A percentile compares a stretch with the other conserved stretches of the same genome.
Conservation (phyloP, 2,329 filamentous ascomycete species). For the Ambrosiella cleistominuta region DNA sequence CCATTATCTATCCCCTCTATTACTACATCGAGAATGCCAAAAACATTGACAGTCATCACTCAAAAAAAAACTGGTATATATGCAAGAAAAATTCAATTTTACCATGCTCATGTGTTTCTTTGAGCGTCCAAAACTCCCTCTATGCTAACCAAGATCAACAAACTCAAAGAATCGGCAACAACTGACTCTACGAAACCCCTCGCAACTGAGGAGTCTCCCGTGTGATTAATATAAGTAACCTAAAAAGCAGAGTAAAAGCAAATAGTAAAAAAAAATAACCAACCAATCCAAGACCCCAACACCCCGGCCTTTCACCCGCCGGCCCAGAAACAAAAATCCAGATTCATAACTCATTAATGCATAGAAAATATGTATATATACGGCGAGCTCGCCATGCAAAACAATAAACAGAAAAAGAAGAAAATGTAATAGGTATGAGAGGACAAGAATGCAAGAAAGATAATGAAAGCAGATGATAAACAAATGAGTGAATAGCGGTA, state of each 20-base stretch:
- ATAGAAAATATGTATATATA: not conserved
- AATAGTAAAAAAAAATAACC: too few species aligned
- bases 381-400: not conserved
- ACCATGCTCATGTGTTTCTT: not conserved
- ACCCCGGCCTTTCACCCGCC: too few species aligned
- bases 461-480: conserved; percentile 6
- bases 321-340: too few species aligned
- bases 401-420: not conserved
- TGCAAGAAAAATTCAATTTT: not conserved
- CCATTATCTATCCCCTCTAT: too few species aligned
- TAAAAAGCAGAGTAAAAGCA: too few species aligned
- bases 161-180: not conserved
- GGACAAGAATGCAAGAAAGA: conserved; percentile 5
- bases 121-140: not conserved
- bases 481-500: not conserved
- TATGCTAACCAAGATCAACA: not conserved
- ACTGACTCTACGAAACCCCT: too few species aligned
- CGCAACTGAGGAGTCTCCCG: too few species aligned
- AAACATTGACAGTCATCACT: not conserved
- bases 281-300: too few species aligned
- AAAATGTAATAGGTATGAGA: conserved; percentile 8
- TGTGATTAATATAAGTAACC: too few species aligned
- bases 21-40: too few species aligned
- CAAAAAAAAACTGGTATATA: not conserved
- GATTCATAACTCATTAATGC: not conserved